phyloP scores from a whole-genome alignment of 2,329 filamentous ascomycete genomes.

The Zasmidium citrigriseum region DNA sequence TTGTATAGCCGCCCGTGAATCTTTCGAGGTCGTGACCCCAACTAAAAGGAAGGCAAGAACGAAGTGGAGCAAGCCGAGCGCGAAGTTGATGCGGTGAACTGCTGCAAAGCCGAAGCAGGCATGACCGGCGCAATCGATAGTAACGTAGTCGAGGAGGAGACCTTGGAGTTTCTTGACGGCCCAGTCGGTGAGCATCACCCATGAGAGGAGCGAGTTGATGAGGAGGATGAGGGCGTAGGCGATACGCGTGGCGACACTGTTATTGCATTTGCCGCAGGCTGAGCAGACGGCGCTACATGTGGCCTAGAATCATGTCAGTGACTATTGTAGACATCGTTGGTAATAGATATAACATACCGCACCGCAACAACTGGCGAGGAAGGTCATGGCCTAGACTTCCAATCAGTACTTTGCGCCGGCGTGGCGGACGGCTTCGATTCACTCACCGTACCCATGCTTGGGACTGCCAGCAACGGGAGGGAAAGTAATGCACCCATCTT shows the following conservation, averaged over 20 bases:
- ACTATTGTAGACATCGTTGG: constrained; percentile 7
- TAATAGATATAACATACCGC: constrained; percentile 52
- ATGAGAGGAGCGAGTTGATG: constrained; percentile 93
- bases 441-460: constrained; percentile 81
- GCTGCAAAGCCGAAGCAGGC: constrained; percentile 95
- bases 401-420: constrained; percentile 15
- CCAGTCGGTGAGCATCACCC: constrained; percentile 99
- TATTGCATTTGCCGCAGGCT: constrained; percentile 94
- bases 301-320: constrained; percentile 37
- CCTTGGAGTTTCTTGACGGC: constrained; percentile 94
- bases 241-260: constrained; percentile 96
- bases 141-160: constrained; percentile 91
- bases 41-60: constrained; percentile 81
- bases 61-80: constrained; percentile 89
- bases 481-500: constrained; percentile 90
- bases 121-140: constrained; percentile 81
- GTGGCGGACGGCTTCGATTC: constrained; percentile 6
- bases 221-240: constrained; percentile 82
- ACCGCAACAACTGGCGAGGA: constrained; percentile 89
- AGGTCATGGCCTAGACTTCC: constrained; percentile 65
- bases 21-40: constrained; percentile 82
- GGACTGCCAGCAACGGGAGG: constrained; percentile 83
- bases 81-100: constrained; percentile 97
- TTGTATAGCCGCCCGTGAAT: constrained; percentile 83
- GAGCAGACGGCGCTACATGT: constrained; percentile 96